Base-by-base conservation (phyloP, 2,329 filamentous ascomycete species). In the Trichoderma afroharzianum region DNA sequence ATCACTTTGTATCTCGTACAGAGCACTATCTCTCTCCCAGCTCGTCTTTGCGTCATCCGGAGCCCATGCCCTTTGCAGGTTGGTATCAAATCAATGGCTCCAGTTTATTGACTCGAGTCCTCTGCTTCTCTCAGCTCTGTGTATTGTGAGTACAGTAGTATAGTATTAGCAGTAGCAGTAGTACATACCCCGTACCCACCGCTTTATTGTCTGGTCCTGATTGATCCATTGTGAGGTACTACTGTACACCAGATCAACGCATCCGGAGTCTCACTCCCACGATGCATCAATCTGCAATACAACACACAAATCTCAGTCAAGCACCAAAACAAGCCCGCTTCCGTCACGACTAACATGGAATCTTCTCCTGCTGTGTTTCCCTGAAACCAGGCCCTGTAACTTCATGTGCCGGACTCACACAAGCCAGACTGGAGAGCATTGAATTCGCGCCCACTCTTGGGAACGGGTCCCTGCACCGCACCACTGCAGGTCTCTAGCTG, bases 381-480 rank as follows among this genome's bases (percentile, higher is more conserved):
- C 58, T 70, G 67, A 70, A 70, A 70, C 67, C 67, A 70, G 39
- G 55, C 67, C 67, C 43, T 53, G 64, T 53, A 18, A 43, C 39
- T n/a, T 33, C 47, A 53, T 24, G 47, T 53, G 59, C 58, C 30
- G 43, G 43, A 33, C 33, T 32, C 33, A 43, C 33, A 36, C 33
- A 36, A 33, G 3, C 1, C 33, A 36, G 2, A 36, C 33, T 6
- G 33, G 33, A 36, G 53, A n/a, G 53, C 66, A 61, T 61, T 61
- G 66, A 61, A 9, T 59, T n/a, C 39, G 66, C 59, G 36, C 55
- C 66, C 66, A 68, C 64, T 36, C 26, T 39, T 61, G 43, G 70
- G 30, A 59, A 53, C 63, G 70, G 62, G 63, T 63, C 70, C 70
- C 50, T 68, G 70, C 63, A 71, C 62, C 63, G 47, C 70, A 68